phyloP scores from a whole-genome alignment of 2,329 filamentous ascomycete genomes.

The Tolypocladium endophyticum region DNA sequence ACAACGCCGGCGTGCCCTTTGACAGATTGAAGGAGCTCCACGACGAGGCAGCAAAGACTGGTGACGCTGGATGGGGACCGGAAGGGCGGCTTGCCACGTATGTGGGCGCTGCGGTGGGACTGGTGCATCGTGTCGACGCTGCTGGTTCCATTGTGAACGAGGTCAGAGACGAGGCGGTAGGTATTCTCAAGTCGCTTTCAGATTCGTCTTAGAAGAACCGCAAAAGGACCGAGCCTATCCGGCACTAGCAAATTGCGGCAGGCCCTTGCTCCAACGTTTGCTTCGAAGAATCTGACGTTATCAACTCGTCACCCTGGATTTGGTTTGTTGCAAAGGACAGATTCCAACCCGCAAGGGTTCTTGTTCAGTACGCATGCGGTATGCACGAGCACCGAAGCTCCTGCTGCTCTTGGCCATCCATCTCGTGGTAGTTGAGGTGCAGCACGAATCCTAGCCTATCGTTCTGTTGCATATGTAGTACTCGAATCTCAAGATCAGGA shows the following conservation, averaged over 20 bases:
- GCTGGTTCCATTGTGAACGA: slow-evolving; percentile 27
- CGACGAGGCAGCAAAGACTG: slow-evolving; percentile 26
- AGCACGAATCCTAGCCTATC: no score
- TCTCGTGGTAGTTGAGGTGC: no score
- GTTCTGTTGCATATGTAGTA: no score
- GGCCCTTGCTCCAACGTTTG: no score
- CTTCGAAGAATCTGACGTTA: no score
- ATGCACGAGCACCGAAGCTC: no score
- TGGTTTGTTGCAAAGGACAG: no score
- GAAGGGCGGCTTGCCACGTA: slow-evolving; percentile 39
- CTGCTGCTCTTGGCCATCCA: no score
- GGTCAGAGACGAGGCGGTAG: slow-evolving; percentile 16
- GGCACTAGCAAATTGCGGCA: background rate
- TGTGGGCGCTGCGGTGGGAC: slow-evolving; percentile 33
- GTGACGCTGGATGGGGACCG: slow-evolving; percentile 35
- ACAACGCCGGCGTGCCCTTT: slow-evolving; percentile 25
- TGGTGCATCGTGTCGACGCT: slow-evolving; percentile 27
- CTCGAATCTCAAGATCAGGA: no score
- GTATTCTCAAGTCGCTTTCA: slow-evolving; percentile 4
- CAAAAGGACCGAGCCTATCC: background rate
- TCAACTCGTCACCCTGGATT: no score
- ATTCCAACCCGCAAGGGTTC: no score
- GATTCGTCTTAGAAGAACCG: background rate
- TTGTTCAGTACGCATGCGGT: no score
- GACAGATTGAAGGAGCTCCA: slow-evolving; percentile 32